phyloP scores from a whole-genome alignment of 2,329 filamentous ascomycete species.

The Aaosphaeria arxii region DNA sequence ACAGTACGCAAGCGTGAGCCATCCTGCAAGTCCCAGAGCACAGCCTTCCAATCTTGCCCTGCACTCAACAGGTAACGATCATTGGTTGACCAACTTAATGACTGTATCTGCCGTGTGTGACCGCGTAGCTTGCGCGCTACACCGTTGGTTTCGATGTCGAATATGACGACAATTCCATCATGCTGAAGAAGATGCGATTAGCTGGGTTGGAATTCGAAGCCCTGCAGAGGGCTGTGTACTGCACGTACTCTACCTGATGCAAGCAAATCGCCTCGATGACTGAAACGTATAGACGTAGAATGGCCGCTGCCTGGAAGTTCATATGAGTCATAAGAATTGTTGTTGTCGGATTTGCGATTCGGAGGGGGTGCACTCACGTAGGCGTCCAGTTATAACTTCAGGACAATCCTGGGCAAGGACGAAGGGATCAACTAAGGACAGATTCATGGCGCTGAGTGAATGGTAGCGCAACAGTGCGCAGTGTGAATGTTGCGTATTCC shows the following conservation, averaged over 20 bases:
- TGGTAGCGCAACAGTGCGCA: slow-evolving; percentile 1
- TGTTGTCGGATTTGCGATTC: slow-evolving; percentile 42
- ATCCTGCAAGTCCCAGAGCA: slow-evolving; percentile 87
- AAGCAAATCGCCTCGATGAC: slow-evolving; percentile 88
- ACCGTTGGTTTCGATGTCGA: slow-evolving; percentile 96
- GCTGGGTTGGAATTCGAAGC: slow-evolving; percentile 15
- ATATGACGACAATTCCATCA: slow-evolving; percentile 92
- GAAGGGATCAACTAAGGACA: slow-evolving; percentile 69
- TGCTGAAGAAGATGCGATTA: slow-evolving; percentile 38
- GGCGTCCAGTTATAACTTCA: slow-evolving; percentile 81
- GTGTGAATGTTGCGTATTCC: neutral
- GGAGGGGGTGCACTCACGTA: slow-evolving; percentile 58
- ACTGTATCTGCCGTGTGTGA: slow-evolving; percentile 91
- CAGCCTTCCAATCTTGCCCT: slow-evolving; percentile 94
- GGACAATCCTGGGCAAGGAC: slow-evolving; percentile 79
- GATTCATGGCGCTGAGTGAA: slow-evolving; percentile 57
- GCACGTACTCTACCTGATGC: slow-evolving; percentile 76
- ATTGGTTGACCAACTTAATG: slow-evolving; percentile 89
- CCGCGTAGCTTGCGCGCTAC: slow-evolving; percentile 91
- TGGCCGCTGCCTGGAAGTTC: slow-evolving; percentile 54
- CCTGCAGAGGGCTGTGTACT: slow-evolving; percentile 11
- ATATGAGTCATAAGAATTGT: slow-evolving; percentile 25
- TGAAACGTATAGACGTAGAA: slow-evolving; percentile 76
- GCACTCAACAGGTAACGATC: slow-evolving; percentile 89
- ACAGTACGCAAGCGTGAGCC: slow-evolving; percentile 74